Evolutionary conservation across 345 rosid species (phyloP).

Genomic region (Dovyalis caffra): DNA sequence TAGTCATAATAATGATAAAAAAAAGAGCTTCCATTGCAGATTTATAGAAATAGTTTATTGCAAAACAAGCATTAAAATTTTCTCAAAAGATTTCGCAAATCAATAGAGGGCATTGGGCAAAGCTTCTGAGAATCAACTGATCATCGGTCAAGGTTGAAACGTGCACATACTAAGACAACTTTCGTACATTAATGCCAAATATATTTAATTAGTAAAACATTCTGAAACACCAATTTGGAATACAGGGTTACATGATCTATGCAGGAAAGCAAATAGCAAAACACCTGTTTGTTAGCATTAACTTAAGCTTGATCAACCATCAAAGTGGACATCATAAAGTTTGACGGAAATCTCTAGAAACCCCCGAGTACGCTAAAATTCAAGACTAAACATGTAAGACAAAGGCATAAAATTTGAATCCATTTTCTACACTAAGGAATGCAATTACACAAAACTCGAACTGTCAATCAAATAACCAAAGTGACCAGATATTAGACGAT

Average conservation of each 20-base stretch:
- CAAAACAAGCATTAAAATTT: background rate
- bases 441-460: background rate
- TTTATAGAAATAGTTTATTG: background rate
- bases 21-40: background rate
- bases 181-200: background rate
- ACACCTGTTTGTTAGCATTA: background rate
- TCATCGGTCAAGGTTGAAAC: background rate
- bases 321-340: background rate
- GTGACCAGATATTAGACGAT: background rate
- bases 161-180: background rate
- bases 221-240: background rate
- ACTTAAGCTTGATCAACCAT: background rate
- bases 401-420: background rate
- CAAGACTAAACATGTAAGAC: background rate
- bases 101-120: background rate
- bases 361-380: background rate
- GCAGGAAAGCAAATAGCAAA: too few species aligned
- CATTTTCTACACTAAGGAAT: background rate
- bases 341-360: background rate
- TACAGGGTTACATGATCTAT: background rate
- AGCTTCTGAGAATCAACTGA: background rate
- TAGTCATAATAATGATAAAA: background rate
- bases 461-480: background rate
- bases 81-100: background rate
- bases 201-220: background rate